Evolutionary conservation across 2,329 filamentous ascomycete species (phyloP), one percentile per base, ranked within the genome.

Genomic region (Fusarium nanum): DNA sequence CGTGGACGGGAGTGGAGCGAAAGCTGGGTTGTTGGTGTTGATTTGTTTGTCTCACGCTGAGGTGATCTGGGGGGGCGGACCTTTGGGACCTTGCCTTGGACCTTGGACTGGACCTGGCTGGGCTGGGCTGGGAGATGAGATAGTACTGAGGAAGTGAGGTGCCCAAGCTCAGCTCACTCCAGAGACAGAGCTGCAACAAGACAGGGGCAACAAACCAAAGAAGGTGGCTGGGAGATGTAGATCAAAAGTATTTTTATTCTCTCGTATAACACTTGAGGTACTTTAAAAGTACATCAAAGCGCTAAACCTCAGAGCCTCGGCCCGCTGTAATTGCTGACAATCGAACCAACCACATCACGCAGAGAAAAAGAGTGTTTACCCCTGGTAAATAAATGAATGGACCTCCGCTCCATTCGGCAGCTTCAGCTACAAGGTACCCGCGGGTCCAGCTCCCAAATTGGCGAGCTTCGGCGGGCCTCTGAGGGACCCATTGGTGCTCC

Each of bases 1-100:
- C 58, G 64, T 71, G 62, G 60, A 64, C 46, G 62, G 50, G 63
- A 66, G 68, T 71, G 68, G 68, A 71, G 68, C 67, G 62, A 56
- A 67, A 58, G 61, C 69, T 66, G 60, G 63, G 67, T 53, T 53
- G 67, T 56, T 71, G 67, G 67, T 70, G 64, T 71, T 68, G 68
- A 68, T 71, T 68, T 70, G 68, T 50, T 64, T 69, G 63, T 67
- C 67, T 70, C 62, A 52, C 57, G 62, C 54, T 66, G 67, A 58
- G 60, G 49, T 64, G 59, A 64, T 23, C 46, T 56, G 49, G 48
- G 66, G 60, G 52, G 52, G 60, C 40, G 48, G 60, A 45, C 48
- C 37, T 48, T n/a, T 37, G 34, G 32, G 61, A 55, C 59, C 41
- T 46, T 22, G 18, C 30, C 23, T 37, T 22, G 23, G 32, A 44